A percentile compares a stretch with the other conserved stretches of the same genome.
phyloP scores from a whole-genome alignment of 1,284 basidiomycete genomes.

The Cutaneotrichosporon daszewskae region DNA sequence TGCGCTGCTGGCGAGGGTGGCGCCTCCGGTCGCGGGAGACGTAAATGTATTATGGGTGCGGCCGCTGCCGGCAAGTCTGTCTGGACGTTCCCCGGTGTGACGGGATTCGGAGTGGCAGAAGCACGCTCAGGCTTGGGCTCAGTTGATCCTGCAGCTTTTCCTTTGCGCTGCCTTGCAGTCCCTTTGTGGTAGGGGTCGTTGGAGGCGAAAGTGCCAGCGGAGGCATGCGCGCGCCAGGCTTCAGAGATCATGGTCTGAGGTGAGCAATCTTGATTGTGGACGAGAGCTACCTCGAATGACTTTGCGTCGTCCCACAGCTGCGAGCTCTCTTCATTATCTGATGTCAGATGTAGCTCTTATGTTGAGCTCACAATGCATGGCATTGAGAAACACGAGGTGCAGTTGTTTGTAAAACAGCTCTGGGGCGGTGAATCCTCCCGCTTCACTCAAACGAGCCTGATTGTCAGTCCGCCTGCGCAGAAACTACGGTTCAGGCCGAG shows the following conservation, averaged over 20 bases:
- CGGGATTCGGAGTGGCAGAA: constrained; percentile 1
- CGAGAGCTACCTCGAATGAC: constrained; percentile 31
- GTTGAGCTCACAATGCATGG: constrained; percentile 44
- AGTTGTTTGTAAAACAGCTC: constrained; percentile 44
- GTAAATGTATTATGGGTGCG: constrained; percentile 7
- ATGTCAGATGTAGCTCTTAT: constrained; percentile 4
- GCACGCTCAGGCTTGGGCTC: constrained; percentile 7
- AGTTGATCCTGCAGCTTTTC: background rate
- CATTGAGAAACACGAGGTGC: constrained; percentile 46
- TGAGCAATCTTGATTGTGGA: background rate
- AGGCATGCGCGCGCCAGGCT: constrained; percentile 26
- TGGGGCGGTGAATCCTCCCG: constrained; percentile 27
- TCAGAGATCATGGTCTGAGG: constrained; percentile 26
- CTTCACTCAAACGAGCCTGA: too few species aligned
- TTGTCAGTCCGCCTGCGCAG: too few species aligned
- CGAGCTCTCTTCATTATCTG: constrained; percentile 45
- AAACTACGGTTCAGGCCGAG: too few species aligned
- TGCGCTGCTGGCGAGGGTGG: background rate
- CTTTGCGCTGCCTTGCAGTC: background rate
- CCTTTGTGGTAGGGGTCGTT: constrained; percentile 18
- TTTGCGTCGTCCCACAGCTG: constrained; percentile 40
- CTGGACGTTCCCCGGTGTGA: too few species aligned
- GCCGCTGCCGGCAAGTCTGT: background rate
- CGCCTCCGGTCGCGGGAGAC: constrained; percentile 4
- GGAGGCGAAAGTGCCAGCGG: constrained; percentile 20